Percentiles rank a stretch among this genome's conserved stretches.
Evolutionary conservation across 345 rosid genomes (phyloP).

Genomic region (Hevea brasiliensis): DNA sequence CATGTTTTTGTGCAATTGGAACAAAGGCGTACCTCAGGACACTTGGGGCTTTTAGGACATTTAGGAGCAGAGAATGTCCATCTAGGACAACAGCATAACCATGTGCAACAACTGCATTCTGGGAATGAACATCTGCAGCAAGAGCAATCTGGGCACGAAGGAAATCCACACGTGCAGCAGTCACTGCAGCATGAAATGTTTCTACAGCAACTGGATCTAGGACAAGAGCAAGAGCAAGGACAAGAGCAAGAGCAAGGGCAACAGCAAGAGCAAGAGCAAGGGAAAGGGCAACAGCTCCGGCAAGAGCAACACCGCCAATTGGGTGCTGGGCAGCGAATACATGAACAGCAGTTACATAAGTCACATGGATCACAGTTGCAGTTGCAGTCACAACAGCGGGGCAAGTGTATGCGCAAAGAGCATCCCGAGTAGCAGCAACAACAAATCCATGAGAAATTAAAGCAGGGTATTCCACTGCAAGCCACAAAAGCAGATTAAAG

Average conservation of each 20-base stretch:
- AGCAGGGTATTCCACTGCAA: constrained; percentile 61
- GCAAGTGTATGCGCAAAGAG: constrained; percentile 44
- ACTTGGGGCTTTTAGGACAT: constrained; percentile 20
- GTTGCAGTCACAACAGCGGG: constrained; percentile 41
- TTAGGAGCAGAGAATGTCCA: background rate
- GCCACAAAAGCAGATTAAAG: background rate
- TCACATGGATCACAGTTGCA: constrained; percentile 29
- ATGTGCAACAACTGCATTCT: constrained; percentile 9
- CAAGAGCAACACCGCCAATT: constrained; percentile 46
- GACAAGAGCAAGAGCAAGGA: constrained; percentile 34
- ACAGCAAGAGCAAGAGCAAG: constrained; percentile 30
- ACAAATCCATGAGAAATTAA: constrained; percentile 63
- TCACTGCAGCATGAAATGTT: constrained; percentile 36
- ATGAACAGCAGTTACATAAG: constrained; percentile 22
- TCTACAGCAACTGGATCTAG: constrained; percentile 44
- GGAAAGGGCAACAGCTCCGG: constrained; percentile 15
- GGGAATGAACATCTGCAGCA: constrained; percentile 22
- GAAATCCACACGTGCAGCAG: constrained; percentile 46
- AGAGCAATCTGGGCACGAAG: constrained; percentile 26
- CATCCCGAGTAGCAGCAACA: constrained; percentile 67
- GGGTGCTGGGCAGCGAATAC: constrained; percentile 31
- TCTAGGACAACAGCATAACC: constrained; percentile 46
- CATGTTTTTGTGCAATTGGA: constrained; percentile 30
- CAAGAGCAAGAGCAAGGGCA: constrained; percentile 21
- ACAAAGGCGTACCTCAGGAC: constrained; percentile 48